phyloP scores from a whole-genome alignment of 2,329 filamentous ascomycete genomes.

The Fusarium brevicatenulatum region DNA sequence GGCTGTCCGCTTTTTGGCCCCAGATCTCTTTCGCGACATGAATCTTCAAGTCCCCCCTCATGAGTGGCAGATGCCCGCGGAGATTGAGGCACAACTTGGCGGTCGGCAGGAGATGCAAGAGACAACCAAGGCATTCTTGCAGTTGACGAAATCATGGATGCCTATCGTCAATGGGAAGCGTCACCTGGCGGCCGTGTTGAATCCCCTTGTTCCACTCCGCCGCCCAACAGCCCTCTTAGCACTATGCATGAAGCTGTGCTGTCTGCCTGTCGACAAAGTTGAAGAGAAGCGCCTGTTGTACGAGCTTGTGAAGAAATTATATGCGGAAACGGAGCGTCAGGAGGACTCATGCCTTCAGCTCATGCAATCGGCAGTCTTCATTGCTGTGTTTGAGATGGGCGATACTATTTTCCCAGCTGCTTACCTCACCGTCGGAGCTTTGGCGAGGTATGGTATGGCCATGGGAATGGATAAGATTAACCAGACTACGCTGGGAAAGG shows the following conservation, averaged over 20 bases:
- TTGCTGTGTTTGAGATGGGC: neutral
- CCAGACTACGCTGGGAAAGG: neutral
- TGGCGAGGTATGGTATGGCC: neutral
- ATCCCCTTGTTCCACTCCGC: neutral
- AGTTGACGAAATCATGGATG: neutral
- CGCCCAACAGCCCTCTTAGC: neutral
- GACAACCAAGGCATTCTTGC: neutral
- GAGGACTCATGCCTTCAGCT: neutral
- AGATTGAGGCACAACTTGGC: rapidly evolving
- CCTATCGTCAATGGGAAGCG: neutral
- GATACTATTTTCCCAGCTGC: neutral
- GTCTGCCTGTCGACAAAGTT: neutral
- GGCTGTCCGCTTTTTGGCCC: rapidly evolving
- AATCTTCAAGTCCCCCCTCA: no score
- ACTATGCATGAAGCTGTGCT: neutral
- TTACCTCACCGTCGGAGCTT: neutral
- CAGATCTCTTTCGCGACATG: neutral
- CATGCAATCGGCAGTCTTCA: neutral
- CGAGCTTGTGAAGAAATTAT: neutral
- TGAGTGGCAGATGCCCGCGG: neutral
- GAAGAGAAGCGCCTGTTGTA: neutral
- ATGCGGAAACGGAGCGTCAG: neutral
- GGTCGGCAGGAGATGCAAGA: neutral
- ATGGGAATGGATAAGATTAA: neutral
- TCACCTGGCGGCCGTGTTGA: neutral